These are phyloP conservation scores for Sclerospora graminicola DNA, from an alignment of 352 stramenopile species.

Conservation along the genomic window DNA sequence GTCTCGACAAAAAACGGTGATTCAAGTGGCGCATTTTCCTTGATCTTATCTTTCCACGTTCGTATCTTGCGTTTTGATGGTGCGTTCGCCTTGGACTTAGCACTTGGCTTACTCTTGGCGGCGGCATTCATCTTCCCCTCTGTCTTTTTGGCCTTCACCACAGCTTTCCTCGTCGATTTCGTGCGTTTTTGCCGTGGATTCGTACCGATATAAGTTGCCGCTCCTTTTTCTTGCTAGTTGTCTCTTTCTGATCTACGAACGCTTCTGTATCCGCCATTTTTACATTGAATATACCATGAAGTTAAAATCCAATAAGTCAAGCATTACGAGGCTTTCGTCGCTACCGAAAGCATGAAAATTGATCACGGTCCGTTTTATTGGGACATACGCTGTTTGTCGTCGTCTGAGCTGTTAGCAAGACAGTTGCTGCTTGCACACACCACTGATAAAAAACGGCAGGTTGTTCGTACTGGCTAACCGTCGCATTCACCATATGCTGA, in stretches of 20 bases:
- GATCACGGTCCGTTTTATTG: not conserved
- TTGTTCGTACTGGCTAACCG: too few relatives aligned
- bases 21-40: constrained; percentile 47
- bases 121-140: not conserved
- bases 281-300: constrained; percentile 8
- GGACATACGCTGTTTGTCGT: constrained; percentile 3
- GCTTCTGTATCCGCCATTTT: constrained; percentile 11
- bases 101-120: constrained; percentile 3
- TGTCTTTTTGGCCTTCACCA: constrained; percentile 10
- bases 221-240: too few relatives aligned
- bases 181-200: constrained; percentile 21
- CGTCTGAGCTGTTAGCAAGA: too few relatives aligned
- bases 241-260: not conserved
- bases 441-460: too few relatives aligned
- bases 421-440: too few relatives aligned
- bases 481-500: too few relatives aligned
- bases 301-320: constrained; percentile 15
- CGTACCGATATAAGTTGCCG: not conserved
- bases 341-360: constrained; percentile 6
- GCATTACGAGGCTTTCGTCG: not conserved
- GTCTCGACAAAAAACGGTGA: constrained; percentile 63
- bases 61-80: constrained; percentile 47
- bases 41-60: constrained; percentile 38
- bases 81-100: constrained; percentile 22
- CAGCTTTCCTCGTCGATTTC: constrained; percentile 14